Evolutionary conservation across 2,329 filamentous ascomycete genomes (phyloP), one percentile per base, ranked within the genome.

Genomic region (Pseudogymnoascus sp.): DNA sequence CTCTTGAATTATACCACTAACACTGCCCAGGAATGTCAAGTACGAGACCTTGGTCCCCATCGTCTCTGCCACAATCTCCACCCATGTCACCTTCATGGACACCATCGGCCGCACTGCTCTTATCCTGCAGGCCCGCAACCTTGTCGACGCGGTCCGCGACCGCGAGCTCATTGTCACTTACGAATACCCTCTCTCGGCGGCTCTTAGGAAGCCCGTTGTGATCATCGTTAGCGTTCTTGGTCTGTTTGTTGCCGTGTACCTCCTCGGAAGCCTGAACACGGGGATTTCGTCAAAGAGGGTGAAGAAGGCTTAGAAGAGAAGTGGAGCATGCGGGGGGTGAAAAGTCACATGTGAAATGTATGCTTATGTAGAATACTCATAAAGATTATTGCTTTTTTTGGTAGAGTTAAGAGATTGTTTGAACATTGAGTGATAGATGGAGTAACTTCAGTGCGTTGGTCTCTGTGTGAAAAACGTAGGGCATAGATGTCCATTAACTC

Each of bases 11-110:
- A 71, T 75, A 11, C 70, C 44, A 64, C 31, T 59, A 63, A 70
- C 71, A 68, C 26, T 35, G 2, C 44, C 65, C 70, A 95, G 92
- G 66, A 92, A 95, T 68, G 83, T 96, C 70, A 86, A 89, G 74
- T 93, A 88, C 72, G 80, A 84, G 67, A 91, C 91, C 62, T 83
- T 84, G 4, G 80, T 96, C 33, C 92, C 93, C 0, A 74, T 95
- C 63, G 79, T 85, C 59, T 80, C 82, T 59, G 82, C 85, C 26
- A 74, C 75, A 1, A 74, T 86, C 16, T 84, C 82, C 67, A 77
- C 88, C n/a, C 85, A 95, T 78, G 88, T 87, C 76, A 97, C 93
- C 0, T 99, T 92, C 77, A 89, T 99, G 78, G 95, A 99, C 76
- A 97, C 95, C 0, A 71, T 93, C 33, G 95, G 95, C 65, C 90